Conservation (phyloP, 495 filamentous ascomycete genomes). For the Penicillium coffeae region DNA sequence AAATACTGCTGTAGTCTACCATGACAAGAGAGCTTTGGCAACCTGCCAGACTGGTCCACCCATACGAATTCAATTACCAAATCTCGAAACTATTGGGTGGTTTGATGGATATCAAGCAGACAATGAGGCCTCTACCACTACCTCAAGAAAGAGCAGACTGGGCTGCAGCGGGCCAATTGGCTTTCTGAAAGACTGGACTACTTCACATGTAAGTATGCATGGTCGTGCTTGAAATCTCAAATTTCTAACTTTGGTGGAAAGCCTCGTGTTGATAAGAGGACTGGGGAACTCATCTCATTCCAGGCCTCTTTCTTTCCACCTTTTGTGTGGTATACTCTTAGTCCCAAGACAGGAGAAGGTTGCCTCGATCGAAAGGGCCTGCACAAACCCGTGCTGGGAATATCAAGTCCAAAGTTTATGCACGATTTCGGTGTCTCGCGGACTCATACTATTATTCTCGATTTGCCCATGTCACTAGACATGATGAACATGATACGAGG, state of each 20-base stretch:
- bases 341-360: constrained; percentile 26
- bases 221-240: too few relatives aligned
- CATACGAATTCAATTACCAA: constrained; percentile 56
- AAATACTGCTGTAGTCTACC: constrained; percentile 59
- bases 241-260: constrained; percentile 5
- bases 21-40: constrained; percentile 61
- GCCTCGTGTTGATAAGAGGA: constrained; percentile 56
- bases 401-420: constrained; percentile 64
- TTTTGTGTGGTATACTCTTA: constrained; percentile 62
- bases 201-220: constrained; percentile 45
- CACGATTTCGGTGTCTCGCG: constrained; percentile 65
- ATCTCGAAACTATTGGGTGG: constrained; percentile 62
- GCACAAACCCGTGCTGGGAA: constrained; percentile 50
- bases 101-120: constrained; percentile 53
- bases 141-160: constrained; percentile 25
- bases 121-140: constrained; percentile 6
- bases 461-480: constrained; percentile 60
- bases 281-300: constrained; percentile 59
- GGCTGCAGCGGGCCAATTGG: constrained; percentile 48
- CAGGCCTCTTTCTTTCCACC: constrained; percentile 57
- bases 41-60: constrained; percentile 66
- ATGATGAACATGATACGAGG: constrained; percentile 52
- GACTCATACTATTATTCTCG: constrained; percentile 59
- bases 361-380: constrained; percentile 18
- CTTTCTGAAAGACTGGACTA: constrained; percentile 65